phyloP scores from a whole-genome alignment of 805 yeast genomes.

The Lachancea sp. region DNA sequence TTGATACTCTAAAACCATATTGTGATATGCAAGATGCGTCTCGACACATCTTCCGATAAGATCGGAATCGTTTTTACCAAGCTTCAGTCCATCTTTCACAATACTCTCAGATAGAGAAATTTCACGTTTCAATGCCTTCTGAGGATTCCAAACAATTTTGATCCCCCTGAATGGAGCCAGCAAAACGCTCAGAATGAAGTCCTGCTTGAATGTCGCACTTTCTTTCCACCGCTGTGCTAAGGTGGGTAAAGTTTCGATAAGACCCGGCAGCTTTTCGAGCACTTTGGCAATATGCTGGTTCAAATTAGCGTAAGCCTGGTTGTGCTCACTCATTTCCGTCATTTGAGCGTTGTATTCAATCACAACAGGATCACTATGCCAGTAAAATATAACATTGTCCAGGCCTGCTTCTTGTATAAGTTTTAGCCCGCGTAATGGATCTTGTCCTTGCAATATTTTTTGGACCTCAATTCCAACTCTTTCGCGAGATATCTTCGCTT shows the following conservation, averaged over 20 bases:
- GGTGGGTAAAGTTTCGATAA: neutral
- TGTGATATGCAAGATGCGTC: conserved; percentile 24
- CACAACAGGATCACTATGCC: conserved; percentile 24
- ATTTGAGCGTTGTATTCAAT: conserved; percentile 19
- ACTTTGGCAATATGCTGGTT: conserved; percentile 6
- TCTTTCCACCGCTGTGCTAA: neutral
- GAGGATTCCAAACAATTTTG: conserved; percentile 23
- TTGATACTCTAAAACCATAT: conserved; percentile 26
- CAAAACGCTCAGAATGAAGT: conserved; percentile 14
- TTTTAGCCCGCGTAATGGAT: conserved; percentile 58
- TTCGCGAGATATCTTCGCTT: conserved; percentile 78
- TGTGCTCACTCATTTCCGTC: conserved; percentile 7
- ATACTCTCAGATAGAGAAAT: conserved; percentile 38
- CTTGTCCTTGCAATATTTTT: conserved; percentile 61
- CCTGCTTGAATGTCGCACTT: conserved; percentile 14
- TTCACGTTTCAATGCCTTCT: conserved; percentile 23
- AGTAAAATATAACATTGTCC: conserved; percentile 52
- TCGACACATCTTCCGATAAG: conserved; percentile 42
- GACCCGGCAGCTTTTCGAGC: conserved; percentile 4
- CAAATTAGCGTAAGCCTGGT: conserved; percentile 5
- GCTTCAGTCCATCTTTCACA: conserved; percentile 63
- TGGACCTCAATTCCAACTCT: conserved; percentile 81
- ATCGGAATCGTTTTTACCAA: conserved; percentile 51
- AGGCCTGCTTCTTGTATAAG: conserved; percentile 51
- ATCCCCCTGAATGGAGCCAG: conserved; percentile 22